These are phyloP conservation scores for Cylindrotheca fusiformis DNA, from an alignment of 108 stramenopile genomes.

Conservation along the genomic window DNA sequence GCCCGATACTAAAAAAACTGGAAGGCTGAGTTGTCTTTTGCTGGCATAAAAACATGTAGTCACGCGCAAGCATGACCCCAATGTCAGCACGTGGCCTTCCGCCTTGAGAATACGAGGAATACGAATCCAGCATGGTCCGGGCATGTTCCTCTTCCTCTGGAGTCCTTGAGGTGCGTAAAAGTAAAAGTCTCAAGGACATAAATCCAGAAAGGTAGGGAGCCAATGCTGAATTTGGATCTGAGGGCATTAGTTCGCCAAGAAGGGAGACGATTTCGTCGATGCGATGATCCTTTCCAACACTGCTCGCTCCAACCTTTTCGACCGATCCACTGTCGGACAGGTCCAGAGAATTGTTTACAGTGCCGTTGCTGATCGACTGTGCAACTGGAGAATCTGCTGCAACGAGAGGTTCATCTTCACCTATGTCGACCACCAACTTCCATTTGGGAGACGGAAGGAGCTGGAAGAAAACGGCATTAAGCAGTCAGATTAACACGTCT, in stretches of 20 bases:
- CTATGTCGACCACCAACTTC: slow-evolving; percentile 87
- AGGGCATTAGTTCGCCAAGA: slow-evolving; percentile 85
- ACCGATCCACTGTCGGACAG: slow-evolving; percentile 16
- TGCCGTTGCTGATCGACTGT: slow-evolving; percentile 6
- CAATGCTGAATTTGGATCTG: slow-evolving; percentile 65
- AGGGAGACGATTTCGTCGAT: slow-evolving; percentile 71
- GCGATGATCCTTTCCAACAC: slow-evolving; percentile 34
- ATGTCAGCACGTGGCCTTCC: slow-evolving; percentile 68
- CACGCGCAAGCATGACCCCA: slow-evolving; percentile 82
- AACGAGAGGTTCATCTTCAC: slow-evolving; percentile 26
- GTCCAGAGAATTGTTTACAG: slow-evolving; percentile 5
- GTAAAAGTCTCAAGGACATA: slow-evolving; percentile 75
- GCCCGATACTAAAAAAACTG: slow-evolving; percentile 42
- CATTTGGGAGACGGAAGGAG: slow-evolving; percentile 81
- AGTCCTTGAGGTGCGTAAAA: slow-evolving; percentile 51
- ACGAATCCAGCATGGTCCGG: slow-evolving; percentile 75
- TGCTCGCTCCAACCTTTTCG: not conserved
- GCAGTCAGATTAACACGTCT: not conserved
- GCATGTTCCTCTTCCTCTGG: slow-evolving; percentile 69
- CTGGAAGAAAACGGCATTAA: slow-evolving; percentile 19
- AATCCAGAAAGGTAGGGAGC: slow-evolving; percentile 75
- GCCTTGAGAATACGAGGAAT: slow-evolving; percentile 68
- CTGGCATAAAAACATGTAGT: slow-evolving; percentile 81
- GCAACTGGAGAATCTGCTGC: not conserved
- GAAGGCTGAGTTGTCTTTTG: slow-evolving; percentile 30